Percentiles rank a stretch among this genome's conserved stretches.
Evolutionary conservation across 495 filamentous ascomycete genomes (phyloP).

Genomic region (Halenospora varia): DNA sequence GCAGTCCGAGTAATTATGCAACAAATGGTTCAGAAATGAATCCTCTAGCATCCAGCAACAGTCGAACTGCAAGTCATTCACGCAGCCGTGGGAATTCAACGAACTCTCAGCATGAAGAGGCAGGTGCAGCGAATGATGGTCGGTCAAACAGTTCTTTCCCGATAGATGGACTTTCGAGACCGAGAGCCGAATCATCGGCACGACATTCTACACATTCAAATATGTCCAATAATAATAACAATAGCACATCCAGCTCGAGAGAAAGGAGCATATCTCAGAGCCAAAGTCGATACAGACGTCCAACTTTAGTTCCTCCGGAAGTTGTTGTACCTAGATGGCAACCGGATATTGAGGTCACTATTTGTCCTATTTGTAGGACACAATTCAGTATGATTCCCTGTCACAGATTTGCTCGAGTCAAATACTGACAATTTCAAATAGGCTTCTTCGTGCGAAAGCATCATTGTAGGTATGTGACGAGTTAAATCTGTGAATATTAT

Average conservation of each 20-base stretch:
- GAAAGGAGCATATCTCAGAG: background rate
- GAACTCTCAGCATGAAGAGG: background rate
- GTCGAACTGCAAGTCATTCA: background rate
- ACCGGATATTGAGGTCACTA: conserved; percentile 70
- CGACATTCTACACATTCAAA: background rate
- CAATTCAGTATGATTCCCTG: conserved; percentile 50
- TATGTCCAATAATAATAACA: background rate
- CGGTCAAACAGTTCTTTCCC: background rate
- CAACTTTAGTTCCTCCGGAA: conserved; percentile 12
- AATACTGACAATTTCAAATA: conserved; percentile 2
- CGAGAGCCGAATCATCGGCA: background rate
- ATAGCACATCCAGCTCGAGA: background rate
- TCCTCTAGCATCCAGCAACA: background rate
- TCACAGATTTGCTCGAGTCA: background rate
- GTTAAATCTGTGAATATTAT: background rate
- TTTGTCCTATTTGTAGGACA: conserved; percentile 76
- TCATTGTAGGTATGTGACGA: conserved; percentile 65
- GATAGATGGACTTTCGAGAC: background rate
- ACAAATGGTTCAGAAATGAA: background rate
- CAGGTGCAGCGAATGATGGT: background rate
- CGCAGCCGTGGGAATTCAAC: background rate
- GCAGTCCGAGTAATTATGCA: background rate
- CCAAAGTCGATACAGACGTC: background rate
- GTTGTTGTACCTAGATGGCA: conserved; percentile 73
- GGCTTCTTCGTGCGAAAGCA: conserved; percentile 84